phyloP scores from a whole-genome alignment of 108 stramenopile genomes.

The Fistulifera solaris region DNA sequence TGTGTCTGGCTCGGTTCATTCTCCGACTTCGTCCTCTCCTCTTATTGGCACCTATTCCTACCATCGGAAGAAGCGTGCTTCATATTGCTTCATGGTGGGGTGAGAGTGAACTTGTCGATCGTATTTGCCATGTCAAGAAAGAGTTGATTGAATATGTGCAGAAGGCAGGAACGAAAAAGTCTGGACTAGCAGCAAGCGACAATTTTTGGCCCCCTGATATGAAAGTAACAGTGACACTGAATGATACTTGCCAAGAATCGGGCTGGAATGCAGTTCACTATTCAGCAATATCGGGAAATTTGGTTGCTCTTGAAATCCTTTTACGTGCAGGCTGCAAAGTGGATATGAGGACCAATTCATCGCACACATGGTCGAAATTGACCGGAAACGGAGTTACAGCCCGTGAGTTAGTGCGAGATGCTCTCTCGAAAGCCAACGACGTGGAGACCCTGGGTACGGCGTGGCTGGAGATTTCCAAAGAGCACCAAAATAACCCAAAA shows the following conservation, averaged over 20 bases:
- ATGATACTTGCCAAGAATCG: slow-evolving; percentile 46
- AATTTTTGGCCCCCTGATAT: background rate
- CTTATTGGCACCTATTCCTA: slow-evolving; percentile 18
- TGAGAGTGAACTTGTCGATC: slow-evolving; percentile 12
- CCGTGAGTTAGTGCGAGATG: slow-evolving; percentile 37
- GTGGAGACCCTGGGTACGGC: slow-evolving; percentile 51
- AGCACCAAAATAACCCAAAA: slow-evolving; percentile 24
- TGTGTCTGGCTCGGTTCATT: slow-evolving; percentile 24
- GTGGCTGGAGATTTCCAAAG: slow-evolving; percentile 38
- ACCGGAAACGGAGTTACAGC: slow-evolving; percentile 45
- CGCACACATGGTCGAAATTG: slow-evolving; percentile 36
- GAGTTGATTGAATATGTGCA: slow-evolving; percentile 5
- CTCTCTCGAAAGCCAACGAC: slow-evolving; percentile 30
- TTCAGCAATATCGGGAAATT: slow-evolving; percentile 53
- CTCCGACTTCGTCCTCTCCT: slow-evolving; percentile 8
- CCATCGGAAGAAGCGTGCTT: slow-evolving; percentile 33
- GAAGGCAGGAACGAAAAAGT: background rate
- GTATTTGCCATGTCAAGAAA: slow-evolving; percentile 15
- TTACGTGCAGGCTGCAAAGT: slow-evolving; percentile 36
- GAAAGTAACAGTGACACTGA: background rate
- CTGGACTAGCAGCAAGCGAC: background rate
- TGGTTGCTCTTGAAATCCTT: slow-evolving; percentile 46
- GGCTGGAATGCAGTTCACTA: slow-evolving; percentile 79
- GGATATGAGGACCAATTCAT: slow-evolving; percentile 24
- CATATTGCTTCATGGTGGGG: slow-evolving; percentile 48